Conservation (phyloP, 768 basidiomycete genomes). For the Mycena sanguinolenta region DNA sequence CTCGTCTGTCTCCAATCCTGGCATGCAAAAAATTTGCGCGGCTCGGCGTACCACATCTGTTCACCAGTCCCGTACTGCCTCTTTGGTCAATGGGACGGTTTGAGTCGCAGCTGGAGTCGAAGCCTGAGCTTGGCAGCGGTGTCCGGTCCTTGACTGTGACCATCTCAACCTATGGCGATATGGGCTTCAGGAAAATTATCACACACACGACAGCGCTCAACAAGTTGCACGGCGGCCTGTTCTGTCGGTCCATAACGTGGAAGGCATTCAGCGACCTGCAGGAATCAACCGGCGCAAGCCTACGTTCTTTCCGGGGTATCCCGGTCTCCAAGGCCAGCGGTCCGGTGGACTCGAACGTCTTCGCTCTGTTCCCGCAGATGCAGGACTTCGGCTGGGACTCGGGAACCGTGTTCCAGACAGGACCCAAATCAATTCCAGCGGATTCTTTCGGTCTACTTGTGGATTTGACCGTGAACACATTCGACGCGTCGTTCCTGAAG, state of each 20-base stretch:
- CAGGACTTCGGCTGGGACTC: constrained; percentile 11
- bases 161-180: neutral
- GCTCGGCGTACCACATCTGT: constrained; percentile 13
- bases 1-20: neutral
- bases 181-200: neutral
- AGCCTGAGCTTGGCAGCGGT: neutral
- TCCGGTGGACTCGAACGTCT: neutral
- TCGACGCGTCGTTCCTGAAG: constrained; percentile 8
- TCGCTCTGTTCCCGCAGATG: constrained; percentile 3
- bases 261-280: constrained; percentile 12
- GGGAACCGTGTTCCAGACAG: constrained; percentile 3
- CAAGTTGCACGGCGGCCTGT: neutral
- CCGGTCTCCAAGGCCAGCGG: neutral
- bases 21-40: constrained; percentile 25
- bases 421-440: neutral
- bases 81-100: neutral
- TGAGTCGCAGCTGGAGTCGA: neutral
- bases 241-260: constrained; percentile 1
- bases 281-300: neutral
- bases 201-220: neutral
- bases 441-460: constrained; percentile 11
- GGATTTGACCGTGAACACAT: neutral
- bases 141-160: neutral
- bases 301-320: neutral
- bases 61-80: neutral